Percentiles rank a stretch among this genome's conserved stretches.
Evolutionary conservation across 163 green algal genomes (phyloP).

Genomic region (Trebouxiophyceae sp.): DNA sequence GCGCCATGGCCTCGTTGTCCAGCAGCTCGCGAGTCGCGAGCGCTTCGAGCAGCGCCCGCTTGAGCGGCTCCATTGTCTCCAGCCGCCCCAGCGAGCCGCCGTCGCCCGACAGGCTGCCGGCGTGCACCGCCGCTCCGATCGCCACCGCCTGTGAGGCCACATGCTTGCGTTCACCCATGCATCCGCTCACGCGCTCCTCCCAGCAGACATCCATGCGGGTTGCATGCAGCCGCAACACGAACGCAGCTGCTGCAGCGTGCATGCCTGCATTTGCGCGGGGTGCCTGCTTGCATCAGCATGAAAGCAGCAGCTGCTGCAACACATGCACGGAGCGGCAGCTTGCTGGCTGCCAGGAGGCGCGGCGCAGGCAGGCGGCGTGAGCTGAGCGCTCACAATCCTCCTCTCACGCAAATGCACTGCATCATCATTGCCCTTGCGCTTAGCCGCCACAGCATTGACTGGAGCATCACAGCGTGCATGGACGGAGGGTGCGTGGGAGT

Average conservation of each 20-base stretch:
- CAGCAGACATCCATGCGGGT: not conserved
- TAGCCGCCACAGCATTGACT: too few relatives aligned
- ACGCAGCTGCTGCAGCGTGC: not conserved
- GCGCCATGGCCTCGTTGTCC: not conserved
- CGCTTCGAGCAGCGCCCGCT: slow-evolving; percentile 58
- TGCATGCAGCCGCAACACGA: not conserved
- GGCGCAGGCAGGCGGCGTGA: too few relatives aligned
- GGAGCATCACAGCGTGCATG: too few relatives aligned
- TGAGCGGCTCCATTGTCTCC: slow-evolving; percentile 63
- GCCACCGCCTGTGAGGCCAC: slow-evolving; percentile 10
- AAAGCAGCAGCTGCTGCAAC: not conserved
- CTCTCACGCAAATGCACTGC: too few relatives aligned
- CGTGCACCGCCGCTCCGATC: slow-evolving; percentile 55
- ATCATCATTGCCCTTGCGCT: too few relatives aligned
- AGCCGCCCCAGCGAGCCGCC: slow-evolving; percentile 72
- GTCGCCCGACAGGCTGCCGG: slow-evolving; percentile 66
- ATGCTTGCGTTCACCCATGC: not conserved
- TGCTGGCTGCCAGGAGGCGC: too few relatives aligned
- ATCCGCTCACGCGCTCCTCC: not conserved
- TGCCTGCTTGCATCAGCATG: not conserved
- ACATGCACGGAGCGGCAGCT: too few relatives aligned
- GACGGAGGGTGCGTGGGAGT: too few relatives aligned
- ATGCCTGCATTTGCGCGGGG: not conserved
- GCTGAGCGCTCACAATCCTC: too few relatives aligned
- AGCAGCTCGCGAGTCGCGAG: slow-evolving; percentile 30